A percentile compares a stretch with the other conserved stretches of the same genome.
These are phyloP conservation scores for Candida labiduridarum DNA, from an alignment of 1,139 yeast species.

Conservation along the genomic window DNA sequence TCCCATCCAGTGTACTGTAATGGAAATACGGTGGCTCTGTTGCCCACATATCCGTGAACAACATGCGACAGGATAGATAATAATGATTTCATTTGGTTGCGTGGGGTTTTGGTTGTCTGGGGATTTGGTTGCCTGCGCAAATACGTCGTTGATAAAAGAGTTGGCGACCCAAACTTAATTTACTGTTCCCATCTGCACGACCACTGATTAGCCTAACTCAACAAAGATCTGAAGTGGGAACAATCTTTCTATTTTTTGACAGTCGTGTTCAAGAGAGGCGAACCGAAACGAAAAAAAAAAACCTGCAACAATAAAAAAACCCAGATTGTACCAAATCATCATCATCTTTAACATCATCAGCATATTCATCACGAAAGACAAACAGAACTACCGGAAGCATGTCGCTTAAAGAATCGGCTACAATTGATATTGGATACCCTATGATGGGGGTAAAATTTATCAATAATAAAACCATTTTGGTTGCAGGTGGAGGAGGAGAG, in stretches of 20 bases:
- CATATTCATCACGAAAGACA: background rate
- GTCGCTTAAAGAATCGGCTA: slow-evolving; percentile 40
- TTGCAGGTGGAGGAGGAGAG: slow-evolving; percentile 96
- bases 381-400: slow-evolving; percentile 14
- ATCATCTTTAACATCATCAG: no score
- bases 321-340: background rate
- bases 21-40: slow-evolving; percentile 44
- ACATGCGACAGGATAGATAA: slow-evolving; percentile 49
- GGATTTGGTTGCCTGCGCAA: background rate
- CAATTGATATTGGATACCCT: slow-evolving; percentile 73
- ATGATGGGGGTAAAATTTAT: slow-evolving; percentile 77
- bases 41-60: slow-evolving; percentile 50
- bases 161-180: no score
- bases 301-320: background rate
- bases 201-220: background rate
- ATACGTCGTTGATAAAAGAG: no score
- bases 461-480: slow-evolving; percentile 61
- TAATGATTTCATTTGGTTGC: slow-evolving; percentile 17
- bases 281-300: background rate
- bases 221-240: no score
- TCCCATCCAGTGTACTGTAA: slow-evolving; percentile 49
- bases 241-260: background rate
- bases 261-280: slow-evolving; percentile 2
- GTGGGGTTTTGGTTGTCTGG: background rate
- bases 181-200: no score